Evolutionary conservation across 805 yeast species (phyloP).

Genomic region (Lachancea nothofagi): DNA sequence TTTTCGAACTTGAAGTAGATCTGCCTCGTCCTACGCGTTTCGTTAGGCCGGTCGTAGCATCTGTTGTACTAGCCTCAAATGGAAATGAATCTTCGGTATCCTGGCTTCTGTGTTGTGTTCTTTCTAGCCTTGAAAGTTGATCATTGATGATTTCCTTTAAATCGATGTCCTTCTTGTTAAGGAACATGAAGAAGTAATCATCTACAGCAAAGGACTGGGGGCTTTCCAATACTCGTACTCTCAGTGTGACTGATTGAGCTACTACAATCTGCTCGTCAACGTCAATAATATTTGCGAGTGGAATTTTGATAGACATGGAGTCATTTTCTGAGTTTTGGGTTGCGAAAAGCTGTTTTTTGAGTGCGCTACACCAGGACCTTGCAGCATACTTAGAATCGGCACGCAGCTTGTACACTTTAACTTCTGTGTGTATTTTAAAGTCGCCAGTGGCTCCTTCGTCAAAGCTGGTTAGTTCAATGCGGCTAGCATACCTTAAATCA

Average conservation of each 20-base stretch:
- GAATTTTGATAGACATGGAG: slow-evolving; percentile 72
- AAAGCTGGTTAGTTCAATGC: slow-evolving; percentile 45
- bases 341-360: slow-evolving; percentile 74
- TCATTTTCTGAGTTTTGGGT: slow-evolving; percentile 57
- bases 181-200: slow-evolving; percentile 64
- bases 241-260: slow-evolving; percentile 50
- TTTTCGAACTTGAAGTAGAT: not conserved
- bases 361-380: slow-evolving; percentile 67
- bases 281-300: slow-evolving; percentile 60
- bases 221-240: slow-evolving; percentile 57
- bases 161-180: slow-evolving; percentile 40
- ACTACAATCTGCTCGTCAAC: slow-evolving; percentile 51
- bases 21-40: not conserved
- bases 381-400: slow-evolving; percentile 75
- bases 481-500: slow-evolving; percentile 58
- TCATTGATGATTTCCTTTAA: slow-evolving; percentile 39
- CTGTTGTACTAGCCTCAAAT: not conserved
- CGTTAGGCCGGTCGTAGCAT: not conserved
- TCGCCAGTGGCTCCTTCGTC: slow-evolving; percentile 32
- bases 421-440: slow-evolving; percentile 55
- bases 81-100: not conserved
- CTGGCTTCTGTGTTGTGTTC: not conserved
- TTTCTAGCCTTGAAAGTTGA: slow-evolving; percentile 14
- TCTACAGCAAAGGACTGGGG: slow-evolving; percentile 52
- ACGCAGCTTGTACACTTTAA: slow-evolving; percentile 55